Percentiles rank a stretch among this genome's conserved stretches.
These are phyloP conservation scores for Coelastrella sp. DNA, from an alignment of 139 green algal genomes.

Conservation along the genomic window DNA sequence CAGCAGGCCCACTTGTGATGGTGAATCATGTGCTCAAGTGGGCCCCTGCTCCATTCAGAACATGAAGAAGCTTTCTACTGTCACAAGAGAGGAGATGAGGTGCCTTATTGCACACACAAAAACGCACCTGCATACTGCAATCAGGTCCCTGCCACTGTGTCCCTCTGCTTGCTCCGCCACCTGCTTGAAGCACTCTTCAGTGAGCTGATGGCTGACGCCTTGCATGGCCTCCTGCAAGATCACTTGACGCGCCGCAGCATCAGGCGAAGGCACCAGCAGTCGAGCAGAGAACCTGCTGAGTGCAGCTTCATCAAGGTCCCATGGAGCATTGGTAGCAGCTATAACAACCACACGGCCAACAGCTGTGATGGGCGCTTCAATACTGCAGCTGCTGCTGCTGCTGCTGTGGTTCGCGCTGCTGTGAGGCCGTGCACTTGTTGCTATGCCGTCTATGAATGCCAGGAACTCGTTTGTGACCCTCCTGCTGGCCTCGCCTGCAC, in stretches of 20 bases:
- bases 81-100: too few relatives aligned
- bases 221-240: slow-evolving; percentile 52
- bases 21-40: too few relatives aligned
- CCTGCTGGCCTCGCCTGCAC: slow-evolving; percentile 47
- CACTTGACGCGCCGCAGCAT: slow-evolving; percentile 45
- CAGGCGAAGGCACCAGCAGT: slow-evolving; percentile 65
- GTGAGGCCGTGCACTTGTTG: not conserved
- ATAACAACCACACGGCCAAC: slow-evolving; percentile 55
- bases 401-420: not conserved
- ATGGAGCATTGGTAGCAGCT: slow-evolving; percentile 63
- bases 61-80: too few relatives aligned
- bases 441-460: slow-evolving; percentile 62
- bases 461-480: slow-evolving; percentile 66
- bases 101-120: too few relatives aligned
- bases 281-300: slow-evolving; percentile 60
- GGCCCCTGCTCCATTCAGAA: too few relatives aligned
- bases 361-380: not conserved
- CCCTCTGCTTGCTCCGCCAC: slow-evolving; percentile 48
- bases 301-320: slow-evolving; percentile 67
- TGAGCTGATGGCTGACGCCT: slow-evolving; percentile 44
- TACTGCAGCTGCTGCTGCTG: not conserved
- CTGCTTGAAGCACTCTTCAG: slow-evolving; percentile 37
- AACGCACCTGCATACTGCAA: slow-evolving; percentile 15
- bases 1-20: too few relatives aligned
- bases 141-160: slow-evolving; percentile 63